These are phyloP conservation scores for Monosporascus sp. DNA, from an alignment of 2,329 filamentous ascomycete genomes.

Conservation along the genomic window DNA sequence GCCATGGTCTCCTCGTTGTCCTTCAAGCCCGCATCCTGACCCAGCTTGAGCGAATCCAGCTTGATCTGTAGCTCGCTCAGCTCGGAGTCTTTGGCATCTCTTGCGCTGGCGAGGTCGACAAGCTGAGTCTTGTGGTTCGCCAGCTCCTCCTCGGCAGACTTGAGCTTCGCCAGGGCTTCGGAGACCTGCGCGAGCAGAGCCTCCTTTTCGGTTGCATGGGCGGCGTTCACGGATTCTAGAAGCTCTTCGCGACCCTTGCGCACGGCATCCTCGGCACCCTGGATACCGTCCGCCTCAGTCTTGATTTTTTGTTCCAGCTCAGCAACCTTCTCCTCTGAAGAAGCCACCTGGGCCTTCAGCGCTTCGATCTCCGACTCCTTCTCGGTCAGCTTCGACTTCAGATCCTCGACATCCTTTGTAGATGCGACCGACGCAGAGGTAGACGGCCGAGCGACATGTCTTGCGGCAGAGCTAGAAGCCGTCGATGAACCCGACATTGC, in stretches of 20 bases:
- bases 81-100: conserved; percentile 43
- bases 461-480: conserved; percentile 27
- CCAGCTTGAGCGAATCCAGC: conserved; percentile 40
- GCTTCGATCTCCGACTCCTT: conserved; percentile 53
- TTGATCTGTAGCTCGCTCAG: conserved; percentile 44
- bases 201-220: conserved; percentile 44
- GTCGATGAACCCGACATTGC: conserved; percentile 35
- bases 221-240: conserved; percentile 42
- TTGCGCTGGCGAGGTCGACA: conserved; percentile 40
- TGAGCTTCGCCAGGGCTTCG: conserved; percentile 45
- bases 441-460: conserved; percentile 38
- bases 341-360: conserved; percentile 50
- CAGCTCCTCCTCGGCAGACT: conserved; percentile 44
- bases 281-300: conserved; percentile 30
- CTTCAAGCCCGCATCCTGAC: conserved; percentile 32
- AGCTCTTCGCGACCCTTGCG: conserved; percentile 39
- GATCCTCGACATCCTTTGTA: conserved; percentile 52
- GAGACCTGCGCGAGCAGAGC: conserved; percentile 41
- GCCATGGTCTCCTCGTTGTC: conserved; percentile 31
- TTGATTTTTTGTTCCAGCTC: conserved; percentile 48
- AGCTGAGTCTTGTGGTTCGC: conserved; percentile 44
- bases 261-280: conserved; percentile 35
- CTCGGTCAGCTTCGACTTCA: conserved; percentile 53
- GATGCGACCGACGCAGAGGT: conserved; percentile 34
- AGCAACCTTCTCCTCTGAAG: conserved; percentile 49